Base-by-base conservation (phyloP, 331 rosid genomes). In the Acacia concinna region DNA sequence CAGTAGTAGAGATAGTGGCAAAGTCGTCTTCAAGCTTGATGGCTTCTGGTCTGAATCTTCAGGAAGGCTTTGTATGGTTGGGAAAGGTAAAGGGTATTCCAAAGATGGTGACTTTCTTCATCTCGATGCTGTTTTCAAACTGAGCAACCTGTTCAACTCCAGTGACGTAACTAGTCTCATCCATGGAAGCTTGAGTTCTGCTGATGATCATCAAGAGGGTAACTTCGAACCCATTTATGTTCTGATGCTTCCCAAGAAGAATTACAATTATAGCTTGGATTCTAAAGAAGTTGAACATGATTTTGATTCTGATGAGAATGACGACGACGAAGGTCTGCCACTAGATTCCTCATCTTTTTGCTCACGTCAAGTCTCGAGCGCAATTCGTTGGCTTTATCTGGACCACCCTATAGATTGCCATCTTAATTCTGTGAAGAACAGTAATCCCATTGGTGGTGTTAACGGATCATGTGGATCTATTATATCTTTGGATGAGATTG, bases 1-100 rank as follows among this genome's bases (percentile, higher is more conserved):
- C 54, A 56, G 41, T 25, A 28, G 15, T 21, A 38, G 12, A 38
- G 8, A 27, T 21, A 6, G 52, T 11, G 52, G 37, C 14, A 68
- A 68, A 1, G 10, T 77, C 7, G n/a, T 9, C 20, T 47, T 85
- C 34, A 37, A 2, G 10, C 72, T 85, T 60, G 23, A 32, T 23
- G 91, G 91, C 18, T 80, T 75, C 70, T 88, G 86, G 88, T 86
- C 87, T 38, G 71, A 73, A 32, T 37, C 88, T 11, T 69, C 83
- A 1, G 85, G 88, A 20, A 84, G 68, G 35, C 87, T 86, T 37
- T 88, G 89, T 65, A 77, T 82, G 84, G 66, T 84, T 79, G 88
- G 88, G 25, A 31, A 51, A 21, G 79, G 63, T 15, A 27, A 0
- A 18, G 20, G 47, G 14, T 27, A 21, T 62, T 15, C 57, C 0